Evolutionary conservation across 352 stramenopile genomes (phyloP), one percentile per base, ranked within the genome.

Genomic region (Phytophthora chlamydospora): DNA sequence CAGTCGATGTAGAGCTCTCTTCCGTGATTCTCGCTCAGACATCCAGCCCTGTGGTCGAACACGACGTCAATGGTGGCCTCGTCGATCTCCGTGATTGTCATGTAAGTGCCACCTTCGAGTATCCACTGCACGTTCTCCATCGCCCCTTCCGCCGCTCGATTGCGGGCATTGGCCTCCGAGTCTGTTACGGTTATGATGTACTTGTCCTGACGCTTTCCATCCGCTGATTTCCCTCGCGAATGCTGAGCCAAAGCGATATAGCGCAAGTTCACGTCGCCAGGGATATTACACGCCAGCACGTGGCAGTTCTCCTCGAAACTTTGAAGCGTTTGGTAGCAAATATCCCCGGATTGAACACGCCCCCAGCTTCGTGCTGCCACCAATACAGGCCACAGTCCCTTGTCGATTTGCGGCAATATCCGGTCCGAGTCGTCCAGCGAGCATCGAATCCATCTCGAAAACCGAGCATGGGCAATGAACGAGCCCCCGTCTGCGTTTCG

Each of bases 1-100:
- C 62, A 78, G 40, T 84, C 72, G 40, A 84, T 62, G 59, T 81
- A 71, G 32, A 79, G 33, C 31, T 71, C 75, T 43, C 65, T 62
- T 24, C 71, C 71, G 19, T 76, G 69, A 39, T 68, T 56, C 29
- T 73, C 59, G 38, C 34, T 81, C 29, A 73, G 34, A 32, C 66
- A 75, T 31, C 14, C 50, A 14, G 65, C 24, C 21, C 42, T 62
- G 21, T 73, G 59, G 32, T 73, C 59, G 49, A 62, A 70, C 33
- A 69, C 47, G 13, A 73, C 36, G 3, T 73, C 58, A 21, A 68
- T 41, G 3, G 51, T 45, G 17, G 45, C 38, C 34, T 54, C 33
- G 11, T 68, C 58, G 3, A 73, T 47, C 35, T 61, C 52, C 10
- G 58, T 41, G 40, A 73, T 17, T 14, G 51, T 56, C 58, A 68